Conservation (phyloP, 176 grass and related monocot species). For the Olyra latifolia region DNA sequence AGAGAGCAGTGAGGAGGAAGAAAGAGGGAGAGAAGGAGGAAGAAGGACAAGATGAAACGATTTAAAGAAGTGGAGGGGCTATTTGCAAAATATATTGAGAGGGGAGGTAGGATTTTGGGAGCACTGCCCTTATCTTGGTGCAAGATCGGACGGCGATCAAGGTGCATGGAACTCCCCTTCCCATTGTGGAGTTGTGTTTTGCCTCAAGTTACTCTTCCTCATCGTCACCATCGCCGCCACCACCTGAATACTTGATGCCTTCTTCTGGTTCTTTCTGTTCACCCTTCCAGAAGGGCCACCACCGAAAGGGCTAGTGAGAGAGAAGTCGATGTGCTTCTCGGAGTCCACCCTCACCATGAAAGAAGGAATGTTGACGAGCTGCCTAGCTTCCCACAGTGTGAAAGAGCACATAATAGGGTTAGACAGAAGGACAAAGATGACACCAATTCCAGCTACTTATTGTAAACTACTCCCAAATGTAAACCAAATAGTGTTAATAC, state of each 20-base stretch:
- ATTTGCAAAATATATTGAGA: no score
- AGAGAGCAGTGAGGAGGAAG: no score
- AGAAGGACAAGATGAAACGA: no score
- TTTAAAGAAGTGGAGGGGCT: no score
- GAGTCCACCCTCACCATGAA: conserved; percentile 84
- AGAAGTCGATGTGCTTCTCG: conserved; percentile 69
- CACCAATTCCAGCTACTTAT: neutral
- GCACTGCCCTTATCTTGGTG: no score
- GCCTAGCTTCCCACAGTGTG: conserved; percentile 63
- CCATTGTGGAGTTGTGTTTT: no score
- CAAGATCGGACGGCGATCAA: no score
- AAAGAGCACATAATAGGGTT: conserved; percentile 5
- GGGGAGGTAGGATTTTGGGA: no score
- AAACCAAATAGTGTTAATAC: neutral
- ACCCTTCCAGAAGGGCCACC: conserved; percentile 63
- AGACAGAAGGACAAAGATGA: neutral
- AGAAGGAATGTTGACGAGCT: conserved; percentile 66
- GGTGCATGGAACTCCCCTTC: no score
- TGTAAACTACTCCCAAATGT: no score
- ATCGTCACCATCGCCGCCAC: conserved; percentile 44
- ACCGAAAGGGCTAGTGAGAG: conserved; percentile 58
- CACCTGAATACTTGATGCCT: conserved; percentile 52
- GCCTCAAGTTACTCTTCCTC: conserved; percentile 69
- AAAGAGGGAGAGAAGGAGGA: no score
- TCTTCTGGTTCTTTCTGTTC: conserved; percentile 69